Evolutionary conservation across 805 yeast genomes (phyloP), one percentile per base, ranked within the genome.

Genomic region (Saccharomyces cerevisiae): DNA sequence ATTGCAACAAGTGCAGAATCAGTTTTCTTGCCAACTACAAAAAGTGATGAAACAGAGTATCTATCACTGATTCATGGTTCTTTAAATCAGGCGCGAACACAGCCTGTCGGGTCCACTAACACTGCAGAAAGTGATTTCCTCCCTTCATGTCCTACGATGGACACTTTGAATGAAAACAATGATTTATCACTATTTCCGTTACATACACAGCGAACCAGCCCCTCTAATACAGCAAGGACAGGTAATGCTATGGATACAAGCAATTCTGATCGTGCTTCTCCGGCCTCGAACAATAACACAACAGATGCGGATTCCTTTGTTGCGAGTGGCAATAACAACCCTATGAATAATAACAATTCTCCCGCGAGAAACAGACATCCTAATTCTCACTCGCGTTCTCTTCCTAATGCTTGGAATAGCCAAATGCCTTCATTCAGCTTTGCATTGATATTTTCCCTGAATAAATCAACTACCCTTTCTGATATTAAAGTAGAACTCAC

Each of bases 391-490:
- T 10, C 43, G 13, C 43, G 43, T 36, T 36, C 43, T 36, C 24
- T 4, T 21, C 17, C 43, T 5, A 17, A 9, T 4, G 43, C 43
- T 36, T 36, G 43, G 41, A 58, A 57, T 48, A 51, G 41, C 14
- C 56, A 58, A 4, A 61, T 61, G 62, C 65, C 77, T 3, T 76
- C 82, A 1, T 81, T 78, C 60, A 79, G 79, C 1, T 73, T 81
- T 61, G 84, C 80, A 0, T 72, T 80, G 3, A 70, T 79, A 6
- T 59, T 80, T 3, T 79, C 79, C 53, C 61, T 81, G 2, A 61
- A 67, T 30, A 76, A 72, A 51, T 77, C 76, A 46, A 70, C 76
- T 2, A 53, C 67, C 1, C 62, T 77, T 4, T 68, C 73, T 27
- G 70, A 69, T 30, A 62, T 80, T 30, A 69, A 67, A 41, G 62